phyloP scores from a whole-genome alignment of 2,329 filamentous ascomycete species.

The Blumeria graminis region DNA sequence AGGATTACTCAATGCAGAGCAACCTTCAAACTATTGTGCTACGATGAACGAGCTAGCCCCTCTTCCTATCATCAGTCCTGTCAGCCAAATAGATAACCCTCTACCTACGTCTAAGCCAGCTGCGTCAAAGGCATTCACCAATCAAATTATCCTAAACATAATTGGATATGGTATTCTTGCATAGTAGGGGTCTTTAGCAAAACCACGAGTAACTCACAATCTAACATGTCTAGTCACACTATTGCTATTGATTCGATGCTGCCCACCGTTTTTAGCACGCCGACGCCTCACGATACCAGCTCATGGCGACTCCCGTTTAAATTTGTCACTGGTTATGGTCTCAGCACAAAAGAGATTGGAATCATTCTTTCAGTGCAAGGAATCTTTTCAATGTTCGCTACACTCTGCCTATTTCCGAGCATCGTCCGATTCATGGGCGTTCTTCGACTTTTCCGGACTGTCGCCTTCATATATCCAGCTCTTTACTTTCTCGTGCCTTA shows the following conservation, averaged over 20 bases:
- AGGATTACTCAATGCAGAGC: conserved; percentile 37
- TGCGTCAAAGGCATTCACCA: conserved; percentile 46
- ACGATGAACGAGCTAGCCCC: conserved; percentile 26
- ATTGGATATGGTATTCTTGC: conserved; percentile 77
- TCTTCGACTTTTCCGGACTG: conserved; percentile 57
- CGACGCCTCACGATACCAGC: conserved; percentile 19
- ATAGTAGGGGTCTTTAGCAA: conserved; percentile 41
- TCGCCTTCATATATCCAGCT: conserved; percentile 62
- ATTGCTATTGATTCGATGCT: conserved; percentile 91
- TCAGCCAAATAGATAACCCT: too few relatives aligned
- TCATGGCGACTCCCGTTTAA: conserved; percentile 53
- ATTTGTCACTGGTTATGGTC: conserved; percentile 67
- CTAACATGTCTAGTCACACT: conserved; percentile 42
- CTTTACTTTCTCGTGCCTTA: conserved; percentile 80
- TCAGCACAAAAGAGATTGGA: conserved; percentile 65
- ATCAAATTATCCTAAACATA: conserved; percentile 67
- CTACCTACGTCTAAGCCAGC: conserved; percentile 14
- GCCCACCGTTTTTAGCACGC: conserved; percentile 49
- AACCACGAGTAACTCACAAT: neutral
- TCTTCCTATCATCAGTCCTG: conserved; percentile 17
- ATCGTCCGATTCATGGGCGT: conserved; percentile 54
- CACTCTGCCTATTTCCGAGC: conserved; percentile 55
- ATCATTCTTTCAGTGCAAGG: conserved; percentile 76
- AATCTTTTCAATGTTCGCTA: conserved; percentile 61
- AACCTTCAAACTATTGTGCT: conserved; percentile 44